A percentile compares a stretch with the other conserved stretches of the same genome.
phyloP scores from a whole-genome alignment of 495 filamentous ascomycete genomes.

The Cryomyces antarcticus region DNA sequence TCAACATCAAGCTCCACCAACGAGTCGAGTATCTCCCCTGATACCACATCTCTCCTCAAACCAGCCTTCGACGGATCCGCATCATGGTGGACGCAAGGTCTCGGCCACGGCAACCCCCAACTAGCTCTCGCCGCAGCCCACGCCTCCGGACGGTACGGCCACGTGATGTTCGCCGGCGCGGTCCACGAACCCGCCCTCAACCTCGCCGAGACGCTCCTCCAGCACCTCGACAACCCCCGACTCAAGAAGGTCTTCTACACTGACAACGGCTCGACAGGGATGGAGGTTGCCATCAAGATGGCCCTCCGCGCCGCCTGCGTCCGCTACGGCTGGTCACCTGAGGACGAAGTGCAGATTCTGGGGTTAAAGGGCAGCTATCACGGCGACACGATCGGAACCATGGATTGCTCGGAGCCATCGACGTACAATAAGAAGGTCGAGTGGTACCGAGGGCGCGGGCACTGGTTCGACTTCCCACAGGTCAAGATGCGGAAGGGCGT shows the following conservation, averaged over 20 bases:
- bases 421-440: slow-evolving; percentile 56
- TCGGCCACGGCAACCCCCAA: slow-evolving; percentile 50
- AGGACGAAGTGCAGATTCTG: slow-evolving; percentile 36
- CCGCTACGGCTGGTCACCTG: slow-evolving; percentile 35
- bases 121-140: slow-evolving; percentile 52
- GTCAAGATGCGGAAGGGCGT: slow-evolving; percentile 39
- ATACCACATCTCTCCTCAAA: slow-evolving; percentile 21
- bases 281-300: slow-evolving; percentile 70
- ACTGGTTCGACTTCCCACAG: slow-evolving; percentile 57
- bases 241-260: slow-evolving; percentile 51
- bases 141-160: slow-evolving; percentile 63
- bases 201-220: slow-evolving; percentile 38
- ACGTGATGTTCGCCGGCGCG: slow-evolving; percentile 63
- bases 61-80: slow-evolving; percentile 60
- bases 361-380: slow-evolving; percentile 62
- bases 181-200: slow-evolving; percentile 50
- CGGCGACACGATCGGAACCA: slow-evolving; percentile 63
- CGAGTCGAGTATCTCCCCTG: not conserved
- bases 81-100: slow-evolving; percentile 74
- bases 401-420: slow-evolving; percentile 57
- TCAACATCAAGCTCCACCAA: not conserved
- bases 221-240: slow-evolving; percentile 35
- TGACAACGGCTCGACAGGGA: slow-evolving; percentile 61
- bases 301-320: slow-evolving; percentile 39
- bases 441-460: slow-evolving; percentile 55